A percentile compares a stretch with the other conserved stretches of the same genome.
Evolutionary conservation across 805 yeast genomes (phyloP).

Genomic region (Candida maris): DNA sequence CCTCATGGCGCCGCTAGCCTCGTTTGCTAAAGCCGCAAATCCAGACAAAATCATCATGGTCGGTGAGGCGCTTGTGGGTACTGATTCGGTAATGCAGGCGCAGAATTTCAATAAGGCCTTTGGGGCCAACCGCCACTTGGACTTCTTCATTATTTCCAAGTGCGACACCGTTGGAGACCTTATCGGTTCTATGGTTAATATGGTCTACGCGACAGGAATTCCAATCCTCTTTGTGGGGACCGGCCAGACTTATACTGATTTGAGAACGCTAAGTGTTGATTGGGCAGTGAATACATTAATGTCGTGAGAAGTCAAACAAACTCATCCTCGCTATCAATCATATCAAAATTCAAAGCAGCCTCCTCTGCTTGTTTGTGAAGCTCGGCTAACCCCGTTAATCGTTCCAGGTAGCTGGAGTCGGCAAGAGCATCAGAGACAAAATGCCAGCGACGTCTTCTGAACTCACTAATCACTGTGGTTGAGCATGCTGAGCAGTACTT

Average conservation of each 20-base stretch:
- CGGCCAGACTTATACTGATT: conserved; percentile 94
- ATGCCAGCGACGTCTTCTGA: conserved; percentile 63
- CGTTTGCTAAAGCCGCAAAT: conserved; percentile 91
- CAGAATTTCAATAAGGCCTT: conserved; percentile 89
- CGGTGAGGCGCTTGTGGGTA: conserved; percentile 96
- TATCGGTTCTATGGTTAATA: conserved; percentile 94
- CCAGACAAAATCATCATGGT: conserved; percentile 98
- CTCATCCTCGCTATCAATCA: conserved; percentile 38
- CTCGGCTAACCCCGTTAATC: conserved; percentile 70
- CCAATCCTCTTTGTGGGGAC: conserved; percentile 95
- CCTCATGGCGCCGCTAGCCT: conserved; percentile 91
- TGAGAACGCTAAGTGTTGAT: conserved; percentile 83
- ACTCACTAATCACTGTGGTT: conserved; percentile 48
- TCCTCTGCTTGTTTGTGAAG: conserved; percentile 70
- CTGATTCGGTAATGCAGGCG: conserved; percentile 95
- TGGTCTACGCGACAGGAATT: conserved; percentile 94
- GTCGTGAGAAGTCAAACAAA: conserved; percentile 38
- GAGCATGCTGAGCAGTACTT: conserved; percentile 88
- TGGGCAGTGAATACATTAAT: conserved; percentile 88
- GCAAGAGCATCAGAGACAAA: conserved; percentile 71
- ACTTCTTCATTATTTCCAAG: conserved; percentile 88
- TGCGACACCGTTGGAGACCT: conserved; percentile 97
- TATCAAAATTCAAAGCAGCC: conserved; percentile 38
- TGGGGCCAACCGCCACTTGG: conserved; percentile 75
- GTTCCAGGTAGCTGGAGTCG: conserved; percentile 65